Conservation (phyloP, 495 filamentous ascomycete species). For the Clavariopsis aquatica region DNA sequence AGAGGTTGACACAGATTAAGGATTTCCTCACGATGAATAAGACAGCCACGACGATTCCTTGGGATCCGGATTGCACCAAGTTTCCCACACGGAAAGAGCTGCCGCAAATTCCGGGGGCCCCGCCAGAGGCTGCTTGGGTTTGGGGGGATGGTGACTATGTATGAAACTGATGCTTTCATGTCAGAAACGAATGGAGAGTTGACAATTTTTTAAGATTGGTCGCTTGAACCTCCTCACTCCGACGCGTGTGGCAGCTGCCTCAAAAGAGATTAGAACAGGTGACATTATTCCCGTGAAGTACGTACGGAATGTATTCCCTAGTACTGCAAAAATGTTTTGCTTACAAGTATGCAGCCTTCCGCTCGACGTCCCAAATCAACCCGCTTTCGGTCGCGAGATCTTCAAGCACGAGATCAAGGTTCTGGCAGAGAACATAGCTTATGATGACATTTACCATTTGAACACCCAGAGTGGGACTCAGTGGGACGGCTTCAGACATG, state of each 20-base stretch:
- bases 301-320: slow-evolving; percentile 8
- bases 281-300: slow-evolving; percentile 53
- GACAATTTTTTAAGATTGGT: no score
- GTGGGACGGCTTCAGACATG: slow-evolving; percentile 77
- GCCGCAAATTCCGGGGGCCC: slow-evolving; percentile 46
- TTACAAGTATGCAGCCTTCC: slow-evolving; percentile 47
- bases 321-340: background rate
- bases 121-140: slow-evolving; percentile 58
- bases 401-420: slow-evolving; percentile 61
- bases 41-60: slow-evolving; percentile 53
- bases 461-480: slow-evolving; percentile 77
- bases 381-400: slow-evolving; percentile 56
- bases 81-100: slow-evolving; percentile 59
- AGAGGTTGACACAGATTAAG: slow-evolving; percentile 46
- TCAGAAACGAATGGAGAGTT: no score
- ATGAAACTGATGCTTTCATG: background rate
- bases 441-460: slow-evolving; percentile 69
- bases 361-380: slow-evolving; percentile 53
- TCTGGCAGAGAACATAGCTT: slow-evolving; percentile 52
- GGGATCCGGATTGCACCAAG: slow-evolving; percentile 54
- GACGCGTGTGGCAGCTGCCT: slow-evolving; percentile 52
- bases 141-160: slow-evolving; percentile 61
- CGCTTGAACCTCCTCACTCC: slow-evolving; percentile 62
- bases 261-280: slow-evolving; percentile 57
- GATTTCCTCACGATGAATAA: slow-evolving; percentile 50